A percentile compares a stretch with the other conserved stretches of the same genome.
Conservation (phyloP, 345 rosid genomes). For the Populus pruinosa region DNA sequence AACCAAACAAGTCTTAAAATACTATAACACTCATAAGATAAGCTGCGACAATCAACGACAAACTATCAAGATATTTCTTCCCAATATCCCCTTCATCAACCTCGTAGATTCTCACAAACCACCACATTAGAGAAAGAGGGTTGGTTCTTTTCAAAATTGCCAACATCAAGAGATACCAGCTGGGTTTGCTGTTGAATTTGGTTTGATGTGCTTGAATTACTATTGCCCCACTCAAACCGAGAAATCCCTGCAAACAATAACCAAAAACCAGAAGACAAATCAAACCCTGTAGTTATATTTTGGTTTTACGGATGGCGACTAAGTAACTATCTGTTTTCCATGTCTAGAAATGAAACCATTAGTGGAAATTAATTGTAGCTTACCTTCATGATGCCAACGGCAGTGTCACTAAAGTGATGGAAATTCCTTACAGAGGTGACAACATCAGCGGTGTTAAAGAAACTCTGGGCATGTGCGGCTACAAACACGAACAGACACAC, state of each 20-base stretch:
- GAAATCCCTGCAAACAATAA: conserved; percentile 39
- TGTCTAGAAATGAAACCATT: too few relatives aligned
- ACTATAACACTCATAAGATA: conserved; percentile 44
- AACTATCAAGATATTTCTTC: conserved; percentile 40
- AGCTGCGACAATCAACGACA: conserved; percentile 45
- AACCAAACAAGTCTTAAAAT: conserved; percentile 31
- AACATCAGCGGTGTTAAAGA: conserved; percentile 39
- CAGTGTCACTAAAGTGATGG: conserved; percentile 33
- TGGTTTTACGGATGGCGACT: too few relatives aligned
- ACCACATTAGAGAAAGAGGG: conserved; percentile 39
- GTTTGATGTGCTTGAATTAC: conserved; percentile 48
- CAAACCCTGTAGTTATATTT: not conserved
- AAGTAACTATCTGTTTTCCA: too few relatives aligned
- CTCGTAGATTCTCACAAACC: conserved; percentile 41
- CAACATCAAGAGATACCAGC: conserved; percentile 39
- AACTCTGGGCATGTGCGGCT: conserved; percentile 37
- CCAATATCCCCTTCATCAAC: conserved; percentile 21
- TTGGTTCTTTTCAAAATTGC: conserved; percentile 35
- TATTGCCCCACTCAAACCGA: conserved; percentile 55
- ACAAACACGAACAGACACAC: conserved; percentile 37
- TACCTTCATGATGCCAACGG: conserved; percentile 44
- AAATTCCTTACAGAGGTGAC: conserved; percentile 34
- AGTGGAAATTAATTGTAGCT: too few relatives aligned
- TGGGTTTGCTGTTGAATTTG: conserved; percentile 31
- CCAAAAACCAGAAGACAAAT: not conserved